Percentiles rank a stretch among this genome's conserved stretches.
These are phyloP conservation scores for Carex pumila DNA, from an alignment of 176 grass and related monocot species.

Conservation along the genomic window DNA sequence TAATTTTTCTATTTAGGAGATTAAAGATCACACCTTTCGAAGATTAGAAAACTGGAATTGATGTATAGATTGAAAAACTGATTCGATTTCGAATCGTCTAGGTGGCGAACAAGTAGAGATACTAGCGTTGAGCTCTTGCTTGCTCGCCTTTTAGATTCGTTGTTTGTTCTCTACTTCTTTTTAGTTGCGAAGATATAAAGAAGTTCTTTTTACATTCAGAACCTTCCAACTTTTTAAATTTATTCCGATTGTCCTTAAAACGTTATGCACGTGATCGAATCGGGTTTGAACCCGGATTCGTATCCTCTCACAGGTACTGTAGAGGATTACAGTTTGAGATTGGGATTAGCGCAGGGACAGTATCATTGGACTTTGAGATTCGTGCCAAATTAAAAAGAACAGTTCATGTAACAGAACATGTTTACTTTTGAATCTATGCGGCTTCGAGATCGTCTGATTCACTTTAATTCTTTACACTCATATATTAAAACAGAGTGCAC, in stretches of 20 bases:
- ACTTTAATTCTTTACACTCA: no score
- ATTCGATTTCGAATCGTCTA: neutral
- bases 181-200: neutral
- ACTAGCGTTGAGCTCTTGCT: neutral
- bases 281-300: no score
- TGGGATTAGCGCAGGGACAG: no score
- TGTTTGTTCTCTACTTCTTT: neutral
- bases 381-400: no score
- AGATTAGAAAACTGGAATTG: neutral
- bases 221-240: neutral
- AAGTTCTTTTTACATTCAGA: neutral
- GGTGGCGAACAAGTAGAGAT: neutral
- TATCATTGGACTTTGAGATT: no score
- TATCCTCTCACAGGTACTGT: no score
- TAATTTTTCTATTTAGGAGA: neutral
- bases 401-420: no score
- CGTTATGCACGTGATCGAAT: neutral
- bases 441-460: no score
- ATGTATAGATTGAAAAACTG: neutral
- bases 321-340: no score
- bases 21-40: neutral
- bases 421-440: no score
- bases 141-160: neutral
- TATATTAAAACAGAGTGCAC: no score
- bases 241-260: neutral